Base-by-base conservation (phyloP, 2,329 filamentous ascomycete genomes). In the Stachybotrys echinatus region DNA sequence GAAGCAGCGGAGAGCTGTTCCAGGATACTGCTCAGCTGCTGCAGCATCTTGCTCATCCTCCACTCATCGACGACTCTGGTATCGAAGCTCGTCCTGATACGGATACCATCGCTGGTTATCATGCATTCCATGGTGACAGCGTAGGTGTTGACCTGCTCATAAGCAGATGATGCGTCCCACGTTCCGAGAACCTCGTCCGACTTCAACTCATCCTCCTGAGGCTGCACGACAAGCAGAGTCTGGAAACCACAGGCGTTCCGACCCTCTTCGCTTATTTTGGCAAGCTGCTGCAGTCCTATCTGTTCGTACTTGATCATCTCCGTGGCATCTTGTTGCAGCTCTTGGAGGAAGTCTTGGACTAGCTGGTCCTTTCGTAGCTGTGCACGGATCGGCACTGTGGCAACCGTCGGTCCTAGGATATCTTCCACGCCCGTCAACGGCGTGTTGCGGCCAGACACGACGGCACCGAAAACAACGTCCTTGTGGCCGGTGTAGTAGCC, bases 211-310 rank as follows among this genome's bases (percentile, higher is more conserved):
- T 47, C 45, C 18, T 37, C 19, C 23, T 38, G 6, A 12, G 45
- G 34, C 19, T 47, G 45, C 12, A 47, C 34, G 17, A 39, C 45
- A 20, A 47, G 27, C 27, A 47, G 14, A 12, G 45, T 39, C 34
- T 23, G 27, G 12, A 47, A 37, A 3, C 23, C 22, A 20, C 45
- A 38, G 12, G 34, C 27, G 10, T 39, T n/a, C 23, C 27, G 45
- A 12, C 18, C 34, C 10, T 47, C 23, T 7, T 19, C 21, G 19
- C 34, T 19, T 12, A 47, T 20, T 22, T 47, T 39, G 12, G 39
- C 20, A 75, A 58, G 51, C 31, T 55, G 48, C 44, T 58, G 58
- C 23, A 62, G 51, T 12, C 58, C 59, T 3, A 21, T 48, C 12
- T 59, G 54, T 34, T 58, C 48, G 43, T 48, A 53, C 1, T 48